Evolutionary conservation across 2,329 filamentous ascomycete species (phyloP).

Genomic region (Talaromyces amestolkiae): DNA sequence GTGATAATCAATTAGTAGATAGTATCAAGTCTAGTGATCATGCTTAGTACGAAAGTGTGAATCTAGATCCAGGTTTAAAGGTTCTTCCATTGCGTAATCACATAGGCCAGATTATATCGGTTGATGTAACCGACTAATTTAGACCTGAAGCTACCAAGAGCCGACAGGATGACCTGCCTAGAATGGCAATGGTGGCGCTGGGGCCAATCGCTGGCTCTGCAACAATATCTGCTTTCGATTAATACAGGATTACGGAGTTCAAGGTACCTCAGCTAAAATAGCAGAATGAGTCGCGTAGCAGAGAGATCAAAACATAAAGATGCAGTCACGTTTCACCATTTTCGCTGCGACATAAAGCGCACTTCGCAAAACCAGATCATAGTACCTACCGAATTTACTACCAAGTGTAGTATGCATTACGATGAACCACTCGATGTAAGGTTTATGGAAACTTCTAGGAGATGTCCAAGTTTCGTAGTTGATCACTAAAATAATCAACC

Average conservation of each 20-base stretch:
- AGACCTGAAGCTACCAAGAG: neutral
- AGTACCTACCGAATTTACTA: neutral
- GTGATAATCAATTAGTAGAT: neutral
- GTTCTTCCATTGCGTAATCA: neutral
- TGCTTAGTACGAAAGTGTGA: neutral
- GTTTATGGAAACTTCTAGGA: neutral
- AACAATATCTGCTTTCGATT: neutral
- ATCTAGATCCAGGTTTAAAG: neutral
- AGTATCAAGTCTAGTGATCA: neutral
- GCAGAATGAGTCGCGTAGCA: neutral
- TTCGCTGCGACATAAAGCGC: neutral
- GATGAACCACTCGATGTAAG: neutral
- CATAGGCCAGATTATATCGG: neutral
- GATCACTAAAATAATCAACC: neutral
- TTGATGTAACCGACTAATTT: conserved; percentile 6
- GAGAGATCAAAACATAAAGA: neutral
- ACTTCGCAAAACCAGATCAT: neutral
- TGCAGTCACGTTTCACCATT: too few species aligned
- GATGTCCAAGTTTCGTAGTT: neutral
- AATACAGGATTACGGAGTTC: neutral
- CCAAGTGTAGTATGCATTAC: neutral
- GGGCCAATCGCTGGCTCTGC: neutral
- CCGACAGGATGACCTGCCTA: neutral
- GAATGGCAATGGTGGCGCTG: neutral
- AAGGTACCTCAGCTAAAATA: neutral